phyloP scores from a whole-genome alignment of 108 stramenopile species.

The Cylindrotheca closterium region DNA sequence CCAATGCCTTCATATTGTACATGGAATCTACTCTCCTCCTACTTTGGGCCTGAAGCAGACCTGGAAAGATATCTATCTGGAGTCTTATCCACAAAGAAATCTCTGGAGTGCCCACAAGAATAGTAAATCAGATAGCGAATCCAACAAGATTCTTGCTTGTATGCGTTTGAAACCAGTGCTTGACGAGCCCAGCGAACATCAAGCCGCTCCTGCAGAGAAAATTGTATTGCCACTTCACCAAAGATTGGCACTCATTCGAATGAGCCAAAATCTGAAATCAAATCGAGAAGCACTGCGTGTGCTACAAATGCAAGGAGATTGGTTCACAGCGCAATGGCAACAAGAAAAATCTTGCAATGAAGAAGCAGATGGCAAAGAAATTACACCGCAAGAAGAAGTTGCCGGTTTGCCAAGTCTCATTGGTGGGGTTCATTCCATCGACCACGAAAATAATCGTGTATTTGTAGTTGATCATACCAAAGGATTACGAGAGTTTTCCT shows the following conservation, averaged over 20 bases:
- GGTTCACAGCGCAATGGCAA: slow-evolving; percentile 24
- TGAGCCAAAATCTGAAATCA: slow-evolving; percentile 30
- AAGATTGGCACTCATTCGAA: slow-evolving; percentile 48
- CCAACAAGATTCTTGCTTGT: background rate
- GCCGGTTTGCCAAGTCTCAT: slow-evolving; percentile 1
- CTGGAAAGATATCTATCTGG: background rate
- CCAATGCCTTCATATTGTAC: background rate
- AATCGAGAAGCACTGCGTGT: slow-evolving; percentile 39
- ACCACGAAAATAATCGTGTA: slow-evolving; percentile 29
- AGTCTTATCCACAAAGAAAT: background rate
- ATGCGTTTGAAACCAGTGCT: background rate
- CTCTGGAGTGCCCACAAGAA: background rate
- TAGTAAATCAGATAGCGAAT: background rate
- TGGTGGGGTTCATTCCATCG: slow-evolving; percentile 38
- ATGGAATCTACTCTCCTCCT: background rate
- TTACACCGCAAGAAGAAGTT: background rate
- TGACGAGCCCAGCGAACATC: background rate
- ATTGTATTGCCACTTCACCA: slow-evolving; percentile 59
- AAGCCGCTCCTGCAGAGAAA: background rate
- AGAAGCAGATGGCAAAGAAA: background rate
- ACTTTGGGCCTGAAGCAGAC: background rate
- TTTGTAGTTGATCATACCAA: slow-evolving; percentile 49
- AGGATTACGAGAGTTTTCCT: slow-evolving; percentile 56
- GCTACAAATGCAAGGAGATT: slow-evolving; percentile 44
- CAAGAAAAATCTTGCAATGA: background rate